A percentile compares a stretch with the other conserved stretches of the same genome.
These are phyloP conservation scores for Boletus insuetus DNA, from an alignment of 768 basidiomycete genomes.

Conservation along the genomic window DNA sequence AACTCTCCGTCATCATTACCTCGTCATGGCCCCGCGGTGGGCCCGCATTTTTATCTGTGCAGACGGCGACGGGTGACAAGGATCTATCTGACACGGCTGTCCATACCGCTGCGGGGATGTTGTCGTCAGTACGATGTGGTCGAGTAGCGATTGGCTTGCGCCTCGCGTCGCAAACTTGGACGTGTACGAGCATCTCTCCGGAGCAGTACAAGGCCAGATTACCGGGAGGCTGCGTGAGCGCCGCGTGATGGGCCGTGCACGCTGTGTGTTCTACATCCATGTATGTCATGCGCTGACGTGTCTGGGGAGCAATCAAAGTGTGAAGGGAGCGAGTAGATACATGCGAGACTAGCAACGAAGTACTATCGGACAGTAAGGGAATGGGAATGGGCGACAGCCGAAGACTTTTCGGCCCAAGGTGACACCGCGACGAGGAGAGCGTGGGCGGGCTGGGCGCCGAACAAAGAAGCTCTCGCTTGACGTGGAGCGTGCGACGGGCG, in stretches of 20 bases:
- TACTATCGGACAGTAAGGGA: too few species aligned
- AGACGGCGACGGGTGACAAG: slow-evolving; percentile 38
- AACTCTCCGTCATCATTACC: slow-evolving; percentile 3
- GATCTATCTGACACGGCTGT: slow-evolving; percentile 36
- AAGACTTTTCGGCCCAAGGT: too few species aligned
- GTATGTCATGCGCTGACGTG: too few species aligned
- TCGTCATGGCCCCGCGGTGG: slow-evolving; percentile 11
- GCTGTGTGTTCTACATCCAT: too few species aligned
- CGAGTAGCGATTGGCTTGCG: slow-evolving; percentile 37
- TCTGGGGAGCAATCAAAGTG: too few species aligned
- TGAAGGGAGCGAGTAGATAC: neutral
- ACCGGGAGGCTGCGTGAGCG: slow-evolving; percentile 1
- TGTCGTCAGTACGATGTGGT: slow-evolving; percentile 46
- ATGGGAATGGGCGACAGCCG: too few species aligned
- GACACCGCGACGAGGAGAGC: too few species aligned
- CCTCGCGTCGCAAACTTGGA: slow-evolving; percentile 27
- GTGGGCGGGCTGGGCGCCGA: too few species aligned
- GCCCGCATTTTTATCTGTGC: slow-evolving; percentile 47
- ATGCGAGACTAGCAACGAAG: neutral
- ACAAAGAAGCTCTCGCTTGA: too few species aligned
- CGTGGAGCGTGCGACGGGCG: too few species aligned
- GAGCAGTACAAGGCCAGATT: neutral
- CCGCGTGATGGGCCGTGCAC: neutral
- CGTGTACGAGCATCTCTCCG: slow-evolving; percentile 27
- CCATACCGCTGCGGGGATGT: slow-evolving; percentile 43